Conservation (phyloP, 2,329 filamentous ascomycete genomes). For the Xylaria sp. region DNA sequence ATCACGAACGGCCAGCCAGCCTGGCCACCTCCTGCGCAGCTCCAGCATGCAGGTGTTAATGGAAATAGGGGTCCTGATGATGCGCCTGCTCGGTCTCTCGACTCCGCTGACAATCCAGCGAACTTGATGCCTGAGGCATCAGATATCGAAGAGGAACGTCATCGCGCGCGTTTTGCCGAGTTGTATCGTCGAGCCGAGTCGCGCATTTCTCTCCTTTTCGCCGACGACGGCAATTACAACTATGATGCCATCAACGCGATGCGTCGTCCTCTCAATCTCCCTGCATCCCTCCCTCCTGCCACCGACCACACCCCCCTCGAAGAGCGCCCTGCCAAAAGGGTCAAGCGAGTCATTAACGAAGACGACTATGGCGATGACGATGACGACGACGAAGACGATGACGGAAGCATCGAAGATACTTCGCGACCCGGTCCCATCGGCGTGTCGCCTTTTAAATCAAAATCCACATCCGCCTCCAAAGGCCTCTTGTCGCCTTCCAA, state of each 20-base stretch:
- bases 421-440: conserved; percentile 41
- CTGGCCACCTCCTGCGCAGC: conserved; percentile 66
- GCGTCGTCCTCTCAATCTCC: conserved; percentile 49
- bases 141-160: conserved; percentile 71
- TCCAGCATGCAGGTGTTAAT: conserved; percentile 46
- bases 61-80: conserved; percentile 64
- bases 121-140: conserved; percentile 66
- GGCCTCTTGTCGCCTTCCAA: conserved; percentile 71
- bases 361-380: conserved; percentile 88
- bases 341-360: conserved; percentile 79
- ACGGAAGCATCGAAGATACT: conserved; percentile 47
- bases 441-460: conserved; percentile 57
- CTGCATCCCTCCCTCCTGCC: conserved; percentile 55
- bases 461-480: conserved; percentile 56
- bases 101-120: conserved; percentile 56
- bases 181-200: conserved; percentile 79
- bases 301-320: conserved; percentile 64
- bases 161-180: conserved; percentile 76
- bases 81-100: conserved; percentile 56
- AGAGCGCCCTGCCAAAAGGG: conserved; percentile 73
- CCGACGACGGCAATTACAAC: conserved; percentile 60
- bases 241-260: conserved; percentile 59
- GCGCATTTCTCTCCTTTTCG: conserved; percentile 78
- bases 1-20: conserved; percentile 68
- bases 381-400: conserved; percentile 75